phyloP scores from a whole-genome alignment of 371 early-diverging fungal species.

The Fennellomyces sp. region DNA sequence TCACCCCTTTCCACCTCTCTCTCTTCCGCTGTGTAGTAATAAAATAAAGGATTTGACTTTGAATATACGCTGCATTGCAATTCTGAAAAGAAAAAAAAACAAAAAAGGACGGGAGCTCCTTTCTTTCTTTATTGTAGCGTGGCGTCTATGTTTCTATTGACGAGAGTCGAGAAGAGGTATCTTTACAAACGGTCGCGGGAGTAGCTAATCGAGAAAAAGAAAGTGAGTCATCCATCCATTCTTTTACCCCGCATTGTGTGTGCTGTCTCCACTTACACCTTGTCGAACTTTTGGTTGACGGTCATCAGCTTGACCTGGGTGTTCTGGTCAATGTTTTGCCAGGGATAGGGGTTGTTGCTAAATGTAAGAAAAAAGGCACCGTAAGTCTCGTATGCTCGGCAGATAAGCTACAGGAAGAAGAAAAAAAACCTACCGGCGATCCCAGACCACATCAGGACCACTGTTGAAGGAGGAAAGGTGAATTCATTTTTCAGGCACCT shows the following conservation, averaged over 20 bases:
- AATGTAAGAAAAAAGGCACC: background rate
- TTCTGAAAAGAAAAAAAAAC: background rate
- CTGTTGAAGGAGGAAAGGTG: constrained; percentile 14
- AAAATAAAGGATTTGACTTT: background rate
- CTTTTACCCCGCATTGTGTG: background rate
- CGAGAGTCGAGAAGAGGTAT: background rate
- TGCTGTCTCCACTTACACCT: constrained; percentile 54
- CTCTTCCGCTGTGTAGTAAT: background rate
- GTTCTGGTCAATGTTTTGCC: constrained; percentile 57
- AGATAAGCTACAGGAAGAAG: no score
- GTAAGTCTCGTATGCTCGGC: no score
- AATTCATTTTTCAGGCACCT: constrained; percentile 5
- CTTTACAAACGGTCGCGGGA: constrained; percentile 37
- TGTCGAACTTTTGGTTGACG: constrained; percentile 58
- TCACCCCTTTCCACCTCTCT: background rate
- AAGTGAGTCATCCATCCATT: background rate
- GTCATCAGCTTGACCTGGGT: constrained; percentile 57
- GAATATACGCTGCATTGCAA: background rate
- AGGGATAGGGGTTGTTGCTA: constrained; percentile 56
- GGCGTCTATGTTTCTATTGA: background rate
- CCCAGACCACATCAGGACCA: constrained; percentile 60
- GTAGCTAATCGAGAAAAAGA: constrained; percentile 16
- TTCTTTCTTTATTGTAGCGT: background rate
- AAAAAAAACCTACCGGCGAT: constrained; percentile 23
- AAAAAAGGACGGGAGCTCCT: background rate